These are phyloP conservation scores for Holtermannia corniformis DNA, from an alignment of 768 basidiomycete genomes.

Conservation along the genomic window DNA sequence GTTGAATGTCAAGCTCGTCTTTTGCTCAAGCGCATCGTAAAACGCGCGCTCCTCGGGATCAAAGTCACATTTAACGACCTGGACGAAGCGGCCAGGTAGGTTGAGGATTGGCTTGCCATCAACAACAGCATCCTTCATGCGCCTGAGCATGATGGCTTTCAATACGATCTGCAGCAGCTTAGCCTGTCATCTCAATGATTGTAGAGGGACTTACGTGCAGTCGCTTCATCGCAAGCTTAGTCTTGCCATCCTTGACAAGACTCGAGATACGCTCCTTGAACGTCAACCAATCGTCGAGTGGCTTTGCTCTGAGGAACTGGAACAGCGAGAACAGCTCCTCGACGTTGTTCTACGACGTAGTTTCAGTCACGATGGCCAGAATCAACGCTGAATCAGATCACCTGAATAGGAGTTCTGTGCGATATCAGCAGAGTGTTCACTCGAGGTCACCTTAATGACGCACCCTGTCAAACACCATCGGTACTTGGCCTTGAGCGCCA, in stretches of 20 bases:
- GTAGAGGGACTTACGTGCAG: slow-evolving; percentile 52
- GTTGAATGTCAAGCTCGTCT: slow-evolving; percentile 50
- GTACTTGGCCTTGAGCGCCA: slow-evolving; percentile 63
- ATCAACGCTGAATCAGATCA: neutral
- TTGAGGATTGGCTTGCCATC: slow-evolving; percentile 69
- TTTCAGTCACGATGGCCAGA: neutral
- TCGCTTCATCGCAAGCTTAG: slow-evolving; percentile 65
- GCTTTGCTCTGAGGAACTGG: slow-evolving; percentile 70
- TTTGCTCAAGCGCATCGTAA: slow-evolving; percentile 61
- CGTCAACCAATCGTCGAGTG: slow-evolving; percentile 64
- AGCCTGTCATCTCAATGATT: neutral
- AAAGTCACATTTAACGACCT: slow-evolving; percentile 68
- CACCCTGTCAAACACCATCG: slow-evolving; percentile 75
- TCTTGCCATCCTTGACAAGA: slow-evolving; percentile 61
- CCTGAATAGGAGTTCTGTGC: slow-evolving; percentile 39
- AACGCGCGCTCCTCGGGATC: slow-evolving; percentile 66
- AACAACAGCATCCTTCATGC: slow-evolving; percentile 53
- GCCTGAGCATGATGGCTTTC: slow-evolving; percentile 77
- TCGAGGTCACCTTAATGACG: slow-evolving; percentile 5
- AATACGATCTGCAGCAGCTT: slow-evolving; percentile 54
- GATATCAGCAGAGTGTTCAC: slow-evolving; percentile 1
- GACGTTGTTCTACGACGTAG: slow-evolving; percentile 63
- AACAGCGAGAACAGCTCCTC: slow-evolving; percentile 82
- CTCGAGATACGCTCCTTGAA: slow-evolving; percentile 72
- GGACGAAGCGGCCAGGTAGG: slow-evolving; percentile 63